Evolutionary conservation across 2,329 filamentous ascomycete genomes (phyloP).

Genomic region (Penicillium sp.): DNA sequence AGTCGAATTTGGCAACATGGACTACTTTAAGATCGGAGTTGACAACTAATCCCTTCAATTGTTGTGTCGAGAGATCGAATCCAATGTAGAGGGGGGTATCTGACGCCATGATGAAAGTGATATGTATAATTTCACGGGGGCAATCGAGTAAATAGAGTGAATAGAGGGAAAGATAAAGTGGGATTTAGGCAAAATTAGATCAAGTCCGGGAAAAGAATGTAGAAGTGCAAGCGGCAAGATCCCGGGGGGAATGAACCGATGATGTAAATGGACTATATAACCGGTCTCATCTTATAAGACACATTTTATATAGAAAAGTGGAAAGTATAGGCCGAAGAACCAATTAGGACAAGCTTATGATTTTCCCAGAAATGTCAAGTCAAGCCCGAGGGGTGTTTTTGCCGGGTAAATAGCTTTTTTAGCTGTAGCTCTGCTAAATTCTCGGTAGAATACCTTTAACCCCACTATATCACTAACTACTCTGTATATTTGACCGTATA

Average conservation of each 20-base stretch:
- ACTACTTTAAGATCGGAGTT: slow-evolving; percentile 76
- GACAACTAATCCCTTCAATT: slow-evolving; percentile 90
- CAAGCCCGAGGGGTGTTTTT: background rate
- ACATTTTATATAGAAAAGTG: background rate
- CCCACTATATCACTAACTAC: slow-evolving; percentile 3
- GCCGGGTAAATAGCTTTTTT: slow-evolving; percentile 8
- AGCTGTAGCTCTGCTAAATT: slow-evolving; percentile 14
- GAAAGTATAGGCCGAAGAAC: slow-evolving; percentile 2
- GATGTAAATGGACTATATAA: slow-evolving; percentile 19
- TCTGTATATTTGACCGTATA: slow-evolving; percentile 6
- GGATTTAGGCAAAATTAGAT: background rate
- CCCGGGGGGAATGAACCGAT: slow-evolving; percentile 10
- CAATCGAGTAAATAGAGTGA: background rate
- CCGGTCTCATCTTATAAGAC: background rate
- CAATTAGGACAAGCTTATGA: background rate
- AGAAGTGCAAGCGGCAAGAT: slow-evolving; percentile 8
- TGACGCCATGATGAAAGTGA: slow-evolving; percentile 33
- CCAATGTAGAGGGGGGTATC: slow-evolving; percentile 74
- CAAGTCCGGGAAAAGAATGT: background rate
- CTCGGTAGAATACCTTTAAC: slow-evolving; percentile 14
- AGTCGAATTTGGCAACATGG: slow-evolving; percentile 88
- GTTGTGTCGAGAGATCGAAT: slow-evolving; percentile 94
- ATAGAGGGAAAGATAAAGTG: background rate
- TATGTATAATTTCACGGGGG: background rate
- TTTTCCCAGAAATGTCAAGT: background rate